These are phyloP conservation scores for Chaetoceros tenuissimus DNA, from an alignment of 108 stramenopile genomes.

Conservation along the genomic window DNA sequence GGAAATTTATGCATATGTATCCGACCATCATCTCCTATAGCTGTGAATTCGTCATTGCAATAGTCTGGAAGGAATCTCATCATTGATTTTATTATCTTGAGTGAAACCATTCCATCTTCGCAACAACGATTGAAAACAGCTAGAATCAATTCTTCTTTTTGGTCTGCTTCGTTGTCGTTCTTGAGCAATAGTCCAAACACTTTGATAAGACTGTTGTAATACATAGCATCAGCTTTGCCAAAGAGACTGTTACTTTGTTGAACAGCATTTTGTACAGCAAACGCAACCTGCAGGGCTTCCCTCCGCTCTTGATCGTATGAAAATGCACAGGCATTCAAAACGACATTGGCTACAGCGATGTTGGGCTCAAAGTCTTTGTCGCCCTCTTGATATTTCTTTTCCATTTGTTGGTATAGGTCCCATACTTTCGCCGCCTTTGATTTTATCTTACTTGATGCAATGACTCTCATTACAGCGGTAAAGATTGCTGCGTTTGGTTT, in stretches of 20 bases:
- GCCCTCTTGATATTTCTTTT: not conserved
- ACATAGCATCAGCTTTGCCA: not conserved
- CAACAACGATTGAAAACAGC: not conserved
- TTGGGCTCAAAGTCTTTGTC: not conserved
- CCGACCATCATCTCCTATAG: too few relatives aligned
- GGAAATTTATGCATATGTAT: too few relatives aligned
- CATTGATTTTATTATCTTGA: too few relatives aligned
- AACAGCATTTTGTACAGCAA: not conserved
- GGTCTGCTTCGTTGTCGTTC: not conserved
- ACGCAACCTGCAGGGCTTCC: not conserved
- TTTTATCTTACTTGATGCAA: not conserved
- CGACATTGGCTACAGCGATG: not conserved
- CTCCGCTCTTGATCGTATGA: not conserved
- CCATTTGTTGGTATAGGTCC: not conserved
- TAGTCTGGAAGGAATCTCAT: too few relatives aligned
- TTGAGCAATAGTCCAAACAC: not conserved
- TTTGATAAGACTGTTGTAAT: not conserved
- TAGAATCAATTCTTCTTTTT: not conserved
- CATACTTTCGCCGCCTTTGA: not conserved
- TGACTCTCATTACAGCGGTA: not conserved
- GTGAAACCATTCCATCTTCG: not conserved
- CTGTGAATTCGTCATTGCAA: too few relatives aligned
- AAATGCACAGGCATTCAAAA: not conserved
- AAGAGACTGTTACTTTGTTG: not conserved
- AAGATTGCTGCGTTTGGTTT: not conserved